Evolutionary conservation across 2,329 filamentous ascomycete species (phyloP).

Genomic region (Penicillium griseofulvum): DNA sequence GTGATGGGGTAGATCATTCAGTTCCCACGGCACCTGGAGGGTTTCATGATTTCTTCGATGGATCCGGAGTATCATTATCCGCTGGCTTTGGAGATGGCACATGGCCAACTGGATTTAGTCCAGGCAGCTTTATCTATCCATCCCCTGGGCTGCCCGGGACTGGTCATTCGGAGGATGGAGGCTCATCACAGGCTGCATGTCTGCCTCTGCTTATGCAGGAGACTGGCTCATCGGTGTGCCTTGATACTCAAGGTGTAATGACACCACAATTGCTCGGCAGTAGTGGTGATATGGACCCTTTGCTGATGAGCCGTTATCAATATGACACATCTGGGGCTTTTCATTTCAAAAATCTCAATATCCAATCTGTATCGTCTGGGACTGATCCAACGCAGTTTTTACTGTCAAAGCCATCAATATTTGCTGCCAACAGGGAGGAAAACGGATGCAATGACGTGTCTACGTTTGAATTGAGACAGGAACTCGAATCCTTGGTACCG

Average conservation of each 20-base stretch:
- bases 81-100: background rate
- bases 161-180: background rate
- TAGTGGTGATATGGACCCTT: constrained; percentile 3
- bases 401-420: constrained; percentile 1
- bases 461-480: background rate
- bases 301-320: background rate
- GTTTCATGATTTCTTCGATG: background rate
- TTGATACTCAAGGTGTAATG: background rate
- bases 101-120: constrained; percentile 2
- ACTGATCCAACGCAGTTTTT: background rate
- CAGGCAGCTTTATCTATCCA: background rate
- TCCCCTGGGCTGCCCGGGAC: background rate
- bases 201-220: background rate
- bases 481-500: background rate
- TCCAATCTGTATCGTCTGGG: background rate
- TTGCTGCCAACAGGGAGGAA: background rate
- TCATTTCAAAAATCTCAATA: constrained; percentile 2
- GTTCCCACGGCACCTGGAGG: background rate
- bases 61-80: background rate
- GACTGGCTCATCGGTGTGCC: background rate
- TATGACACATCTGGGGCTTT: background rate
- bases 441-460: background rate
- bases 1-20: background rate
- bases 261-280: background rate
- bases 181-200: background rate